Base-by-base conservation (phyloP, 169 alveolate genomes). In the Plasmodium reichenowi region DNA sequence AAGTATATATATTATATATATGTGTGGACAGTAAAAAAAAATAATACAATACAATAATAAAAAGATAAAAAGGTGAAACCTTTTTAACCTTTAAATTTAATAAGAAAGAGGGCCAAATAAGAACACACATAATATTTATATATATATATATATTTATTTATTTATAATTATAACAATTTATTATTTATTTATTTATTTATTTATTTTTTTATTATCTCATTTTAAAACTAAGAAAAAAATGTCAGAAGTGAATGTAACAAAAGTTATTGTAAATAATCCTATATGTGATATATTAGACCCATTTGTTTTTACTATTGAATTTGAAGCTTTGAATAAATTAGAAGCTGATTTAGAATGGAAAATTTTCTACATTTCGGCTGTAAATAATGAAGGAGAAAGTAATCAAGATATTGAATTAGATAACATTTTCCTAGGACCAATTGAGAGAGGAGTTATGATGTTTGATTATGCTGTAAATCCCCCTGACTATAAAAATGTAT, bases 221-320 rank as follows among this genome's bases (percentile, higher is more conserved):
- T 38, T 38, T 38, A 8, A 38, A 38, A 38, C 47, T 38, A 38
- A 38, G 91, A 50, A 67, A 94, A 88, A 88, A 89, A 98, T 98
- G 99, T 95, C 99, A 54, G 94, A 95, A 85, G 96, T 98, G 58
- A 98, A 97, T 93, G 98, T 98, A 64, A 96, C 98, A 43, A 97
- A 97, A 88, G 97, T 98, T 24, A 94, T 95, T 68, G 98, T 97
- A 24, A 94, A 96, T 54, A 96, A 97, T 75, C 96, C 97, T 83
- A 96, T 96, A 47, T 94, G 98, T 80, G 97, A 95, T 15, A 97
- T 98, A 83, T 90, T 94, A 43, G 96, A 95, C 47, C 98, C 99
- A 22, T 93, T 98, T 85, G 94, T 93, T 74, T 98, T 98, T 87
- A 98, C 97, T 62, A 97, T 98, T 62, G 96, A 95, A 29, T 98